phyloP scores from a whole-genome alignment of 2,329 filamentous ascomycete genomes.

The Botrytis tulipae region DNA sequence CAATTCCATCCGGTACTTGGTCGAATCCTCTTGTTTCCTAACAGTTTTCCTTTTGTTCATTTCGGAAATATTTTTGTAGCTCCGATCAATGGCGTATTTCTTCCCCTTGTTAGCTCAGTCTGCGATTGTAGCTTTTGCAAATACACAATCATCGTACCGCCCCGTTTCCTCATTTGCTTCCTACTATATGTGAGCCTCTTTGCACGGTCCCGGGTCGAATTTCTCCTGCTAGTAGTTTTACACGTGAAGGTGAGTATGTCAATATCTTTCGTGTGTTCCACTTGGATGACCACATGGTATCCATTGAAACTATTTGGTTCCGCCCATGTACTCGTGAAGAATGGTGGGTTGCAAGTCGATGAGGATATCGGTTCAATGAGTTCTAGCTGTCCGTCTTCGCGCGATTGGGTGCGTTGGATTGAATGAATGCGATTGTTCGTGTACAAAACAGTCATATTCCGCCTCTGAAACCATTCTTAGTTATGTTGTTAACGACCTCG shows the following conservation, averaged over 20 bases:
- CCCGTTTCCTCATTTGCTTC: not conserved
- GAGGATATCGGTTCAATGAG: slow-evolving; percentile 19
- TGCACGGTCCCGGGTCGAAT: slow-evolving; percentile 14
- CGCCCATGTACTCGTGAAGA: slow-evolving; percentile 24
- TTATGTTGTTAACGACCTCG: not conserved
- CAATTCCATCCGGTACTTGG: not conserved
- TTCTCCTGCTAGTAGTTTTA: slow-evolving; percentile 22
- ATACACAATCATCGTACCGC: not conserved
- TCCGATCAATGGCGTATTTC: too few species aligned
- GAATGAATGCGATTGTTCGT: slow-evolving; percentile 17
- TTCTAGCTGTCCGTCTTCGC: not conserved
- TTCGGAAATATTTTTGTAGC: too few species aligned
- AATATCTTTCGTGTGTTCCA: slow-evolving; percentile 19
- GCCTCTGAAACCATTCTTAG: not conserved
- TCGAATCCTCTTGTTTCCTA: not conserved
- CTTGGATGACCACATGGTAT: slow-evolving; percentile 18
- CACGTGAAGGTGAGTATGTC: slow-evolving; percentile 19
- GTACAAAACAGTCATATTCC: slow-evolving; percentile 20
- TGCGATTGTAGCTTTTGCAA: not conserved
- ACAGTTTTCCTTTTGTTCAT: not conserved
- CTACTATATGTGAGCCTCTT: slow-evolving; percentile 4
- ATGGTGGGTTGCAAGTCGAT: slow-evolving; percentile 15
- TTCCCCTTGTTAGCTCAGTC: not conserved
- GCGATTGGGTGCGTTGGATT: not conserved
- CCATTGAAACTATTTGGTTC: slow-evolving; percentile 20